Evolutionary conservation across 371 early-diverging fungal genomes (phyloP).

Genomic region (Smittium culicis): DNA sequence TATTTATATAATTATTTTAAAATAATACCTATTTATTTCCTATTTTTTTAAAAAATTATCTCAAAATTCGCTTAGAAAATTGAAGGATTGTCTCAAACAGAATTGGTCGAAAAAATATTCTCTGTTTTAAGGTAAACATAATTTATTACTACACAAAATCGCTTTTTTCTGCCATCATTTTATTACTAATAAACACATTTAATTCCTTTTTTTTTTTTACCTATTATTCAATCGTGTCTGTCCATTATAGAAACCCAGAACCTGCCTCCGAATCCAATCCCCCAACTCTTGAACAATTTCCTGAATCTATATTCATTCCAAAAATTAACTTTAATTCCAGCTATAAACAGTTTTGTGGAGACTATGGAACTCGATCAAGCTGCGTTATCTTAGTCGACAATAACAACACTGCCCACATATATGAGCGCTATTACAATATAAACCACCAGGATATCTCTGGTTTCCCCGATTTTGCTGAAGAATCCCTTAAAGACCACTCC

Average conservation of each 20-base stretch:
- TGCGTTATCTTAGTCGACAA: slow-evolving; percentile 8
- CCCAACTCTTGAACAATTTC: neutral
- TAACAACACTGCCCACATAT: slow-evolving; percentile 6
- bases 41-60: neutral
- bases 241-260: neutral
- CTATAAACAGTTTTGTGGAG: neutral
- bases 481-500: too few relatives aligned
- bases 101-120: slow-evolving; percentile 9
- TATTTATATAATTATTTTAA: neutral
- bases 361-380: slow-evolving; percentile 10
- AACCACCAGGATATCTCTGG: neutral
- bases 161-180: too few relatives aligned
- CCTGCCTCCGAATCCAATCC: neutral
- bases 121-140: neutral
- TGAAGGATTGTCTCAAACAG: neutral
- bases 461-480: neutral
- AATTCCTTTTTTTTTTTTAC: too few relatives aligned
- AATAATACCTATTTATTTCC: neutral
- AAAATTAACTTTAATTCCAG: neutral
- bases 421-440: slow-evolving; percentile 4
- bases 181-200: too few relatives aligned
- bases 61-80: neutral
- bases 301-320: slow-evolving; percentile 1
- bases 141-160: too few relatives aligned
- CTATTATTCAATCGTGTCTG: too few relatives aligned